Percentiles rank a stretch among this genome's conserved stretches.
Evolutionary conservation across 495 filamentous ascomycete species (phyloP).

Genomic region (Letharia lupina): DNA sequence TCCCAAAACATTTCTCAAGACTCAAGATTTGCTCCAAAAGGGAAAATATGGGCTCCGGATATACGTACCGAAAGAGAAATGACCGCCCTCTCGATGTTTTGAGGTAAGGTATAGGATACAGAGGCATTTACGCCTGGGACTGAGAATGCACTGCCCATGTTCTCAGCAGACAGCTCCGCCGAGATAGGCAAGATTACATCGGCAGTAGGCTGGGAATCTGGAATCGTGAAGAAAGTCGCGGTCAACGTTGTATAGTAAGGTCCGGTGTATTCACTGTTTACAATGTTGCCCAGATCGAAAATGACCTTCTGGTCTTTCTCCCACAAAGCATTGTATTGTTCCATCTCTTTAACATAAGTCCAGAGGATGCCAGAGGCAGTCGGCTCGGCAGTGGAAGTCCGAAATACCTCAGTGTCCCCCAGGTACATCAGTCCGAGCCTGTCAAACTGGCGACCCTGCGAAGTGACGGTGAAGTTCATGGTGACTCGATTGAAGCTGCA

Average conservation of each 20-base stretch:
- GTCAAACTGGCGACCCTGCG: conserved; percentile 69
- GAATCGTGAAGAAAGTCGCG: conserved; percentile 60
- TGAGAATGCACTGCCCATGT: conserved; percentile 57
- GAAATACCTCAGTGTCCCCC: conserved; percentile 71
- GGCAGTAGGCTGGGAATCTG: conserved; percentile 42
- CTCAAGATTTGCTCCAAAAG: no score
- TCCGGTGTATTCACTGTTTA: conserved; percentile 69
- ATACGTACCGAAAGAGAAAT: conserved; percentile 53
- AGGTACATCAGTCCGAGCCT: conserved; percentile 73
- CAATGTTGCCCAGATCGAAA: conserved; percentile 74
- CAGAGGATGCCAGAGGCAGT: conserved; percentile 58
- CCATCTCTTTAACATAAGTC: conserved; percentile 82
- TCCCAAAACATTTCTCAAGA: no score
- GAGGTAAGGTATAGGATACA: conserved; percentile 47
- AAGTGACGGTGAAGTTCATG: conserved; percentile 75
- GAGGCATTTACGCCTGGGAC: conserved; percentile 59
- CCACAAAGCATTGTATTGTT: conserved; percentile 62
- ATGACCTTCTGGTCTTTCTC: conserved; percentile 62
- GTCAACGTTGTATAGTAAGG: conserved; percentile 74
- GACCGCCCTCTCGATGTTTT: conserved; percentile 58
- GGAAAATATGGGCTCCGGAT: no score
- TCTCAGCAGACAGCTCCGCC: conserved; percentile 41
- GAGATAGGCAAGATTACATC: conserved; percentile 71
- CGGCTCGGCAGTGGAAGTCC: conserved; percentile 84
- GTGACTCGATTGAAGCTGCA: conserved; percentile 71